Evolutionary conservation across 495 filamentous ascomycete genomes (phyloP), one percentile per base, ranked within the genome.

Genomic region (Lophiotrema nucula): DNA sequence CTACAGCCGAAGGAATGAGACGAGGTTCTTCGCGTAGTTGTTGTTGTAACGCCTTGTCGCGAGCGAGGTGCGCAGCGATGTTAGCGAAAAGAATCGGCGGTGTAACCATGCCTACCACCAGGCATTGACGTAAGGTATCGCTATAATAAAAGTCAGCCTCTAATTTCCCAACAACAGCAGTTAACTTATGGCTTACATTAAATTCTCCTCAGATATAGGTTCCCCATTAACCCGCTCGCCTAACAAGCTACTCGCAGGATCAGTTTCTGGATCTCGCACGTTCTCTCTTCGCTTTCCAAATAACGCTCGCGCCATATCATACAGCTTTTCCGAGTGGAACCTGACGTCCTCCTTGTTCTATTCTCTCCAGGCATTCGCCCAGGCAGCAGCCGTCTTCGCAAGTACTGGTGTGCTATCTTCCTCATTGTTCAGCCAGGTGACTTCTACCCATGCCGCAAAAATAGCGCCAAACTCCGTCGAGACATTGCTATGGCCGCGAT

Each of bases 391-490:
- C 24, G 50, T 60, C 16, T 33, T 50, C 19, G 57, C 57, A 4
- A 60, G 53, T 11, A 47, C 8, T 2, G 57, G 57, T 16, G 57
- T 53, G 1, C 22, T 56, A 3, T 46, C 51, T 21, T 41, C 25
- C 11, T 25, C 37, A 13, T 58, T 19, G 24, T 60, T 60, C 57
- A 60, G 58, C 57, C 57, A 60, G 2, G 58, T 50, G 4, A 50
- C 45, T 26, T 60, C 49, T 1, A 60, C 57, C 57, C 57, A 60
- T 23, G 57, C 57, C 19, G 57, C 31, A 35, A 50, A 60, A 35
- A 28, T 46, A 2, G 37, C 57, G 18, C 37, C 53, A 24, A 60
- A 60, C 21, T 60, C 50, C 10, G 57, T 26, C 18, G 53, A 8
- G 11, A 58, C 53, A 37, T 56, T 37, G 3, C 53, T 47, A 24